Evolutionary conservation across 179 eudicot species (phyloP).

Genomic region (Monotropa hypopitys): DNA sequence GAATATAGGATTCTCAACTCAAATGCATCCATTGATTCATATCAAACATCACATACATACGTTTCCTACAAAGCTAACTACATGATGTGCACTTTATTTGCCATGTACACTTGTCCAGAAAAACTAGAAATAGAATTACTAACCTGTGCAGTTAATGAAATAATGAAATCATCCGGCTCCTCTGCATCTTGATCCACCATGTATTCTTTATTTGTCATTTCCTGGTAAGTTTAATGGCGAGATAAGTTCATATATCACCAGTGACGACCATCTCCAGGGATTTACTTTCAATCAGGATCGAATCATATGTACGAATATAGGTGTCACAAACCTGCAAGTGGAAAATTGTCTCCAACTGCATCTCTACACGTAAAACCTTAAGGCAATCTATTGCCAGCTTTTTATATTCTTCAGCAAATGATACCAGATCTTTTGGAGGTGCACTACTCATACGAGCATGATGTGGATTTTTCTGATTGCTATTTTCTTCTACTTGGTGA

Average conservation of each 20-base stretch:
- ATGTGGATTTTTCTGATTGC: slow-evolving; percentile 29
- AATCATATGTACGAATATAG: background rate
- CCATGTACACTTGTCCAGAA: background rate
- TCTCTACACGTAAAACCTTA: slow-evolving; percentile 92
- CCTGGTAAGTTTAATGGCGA: slow-evolving; percentile 35
- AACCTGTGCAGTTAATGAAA: slow-evolving; percentile 87
- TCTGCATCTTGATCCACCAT: slow-evolving; percentile 97
- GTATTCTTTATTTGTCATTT: slow-evolving; percentile 77
- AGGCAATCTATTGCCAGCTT: slow-evolving; percentile 93
- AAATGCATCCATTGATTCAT: background rate
- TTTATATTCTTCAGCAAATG: slow-evolving; percentile 91
- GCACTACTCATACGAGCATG: slow-evolving; percentile 46
- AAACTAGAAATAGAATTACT: background rate
- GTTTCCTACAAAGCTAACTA: background rate
- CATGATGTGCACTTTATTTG: background rate
- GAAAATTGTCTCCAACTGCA: slow-evolving; percentile 89
- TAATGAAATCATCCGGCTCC: slow-evolving; percentile 96
- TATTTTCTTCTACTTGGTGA: slow-evolving; percentile 49
- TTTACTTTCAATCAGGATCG: background rate
- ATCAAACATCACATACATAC: background rate
- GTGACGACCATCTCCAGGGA: background rate
- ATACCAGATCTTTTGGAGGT: slow-evolving; percentile 56
- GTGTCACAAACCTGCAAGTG: slow-evolving; percentile 76
- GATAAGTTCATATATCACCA: slow-evolving; percentile 5
- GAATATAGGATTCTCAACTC: slow-evolving; percentile 1